Conservation (phyloP, 2,329 filamentous ascomycete genomes). For the Neonectria coccinea region DNA sequence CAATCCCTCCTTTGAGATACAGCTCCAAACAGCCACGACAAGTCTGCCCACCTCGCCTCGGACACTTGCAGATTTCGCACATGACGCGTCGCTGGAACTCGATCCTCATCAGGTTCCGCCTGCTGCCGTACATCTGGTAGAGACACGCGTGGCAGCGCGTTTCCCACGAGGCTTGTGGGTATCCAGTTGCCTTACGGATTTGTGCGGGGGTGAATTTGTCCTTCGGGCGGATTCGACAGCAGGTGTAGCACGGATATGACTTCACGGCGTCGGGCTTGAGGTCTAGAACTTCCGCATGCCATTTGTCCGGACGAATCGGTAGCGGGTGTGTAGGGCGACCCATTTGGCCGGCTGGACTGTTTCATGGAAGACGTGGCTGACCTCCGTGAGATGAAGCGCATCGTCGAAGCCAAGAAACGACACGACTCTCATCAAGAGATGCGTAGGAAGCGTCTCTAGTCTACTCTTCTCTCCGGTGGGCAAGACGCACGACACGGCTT, state of each 20-base stretch:
- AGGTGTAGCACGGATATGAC: slow-evolving; percentile 34
- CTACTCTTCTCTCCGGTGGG: not conserved
- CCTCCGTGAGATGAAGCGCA: slow-evolving; percentile 15
- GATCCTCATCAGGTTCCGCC: slow-evolving; percentile 7
- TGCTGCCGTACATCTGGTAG: slow-evolving; percentile 13
- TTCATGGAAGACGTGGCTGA: slow-evolving; percentile 20
- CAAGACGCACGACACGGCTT: not conserved
- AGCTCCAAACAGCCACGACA: slow-evolving; percentile 36
- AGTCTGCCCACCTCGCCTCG: slow-evolving; percentile 22
- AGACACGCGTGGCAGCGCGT: slow-evolving; percentile 31
- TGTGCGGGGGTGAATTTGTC: slow-evolving; percentile 23
- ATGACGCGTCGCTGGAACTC: slow-evolving; percentile 27
- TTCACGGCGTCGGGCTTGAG: not conserved
- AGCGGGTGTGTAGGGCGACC: slow-evolving; percentile 29
- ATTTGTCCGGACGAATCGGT: slow-evolving; percentile 28
- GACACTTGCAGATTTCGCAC: slow-evolving; percentile 34
- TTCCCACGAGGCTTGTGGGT: slow-evolving; percentile 29
- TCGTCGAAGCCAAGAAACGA: slow-evolving; percentile 26
- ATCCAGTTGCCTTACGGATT: not conserved
- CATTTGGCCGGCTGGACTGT: slow-evolving; percentile 26
- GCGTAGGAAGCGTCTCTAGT: slow-evolving; percentile 26
- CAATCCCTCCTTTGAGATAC: slow-evolving; percentile 28
- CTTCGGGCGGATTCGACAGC: slow-evolving; percentile 22
- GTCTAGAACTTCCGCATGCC: slow-evolving; percentile 6
- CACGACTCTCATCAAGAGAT: slow-evolving; percentile 28